These are phyloP conservation scores for Marchantia paleacea DNA, from an alignment of 225 moss, liverwort and hornwort species.

Conservation along the genomic window DNA sequence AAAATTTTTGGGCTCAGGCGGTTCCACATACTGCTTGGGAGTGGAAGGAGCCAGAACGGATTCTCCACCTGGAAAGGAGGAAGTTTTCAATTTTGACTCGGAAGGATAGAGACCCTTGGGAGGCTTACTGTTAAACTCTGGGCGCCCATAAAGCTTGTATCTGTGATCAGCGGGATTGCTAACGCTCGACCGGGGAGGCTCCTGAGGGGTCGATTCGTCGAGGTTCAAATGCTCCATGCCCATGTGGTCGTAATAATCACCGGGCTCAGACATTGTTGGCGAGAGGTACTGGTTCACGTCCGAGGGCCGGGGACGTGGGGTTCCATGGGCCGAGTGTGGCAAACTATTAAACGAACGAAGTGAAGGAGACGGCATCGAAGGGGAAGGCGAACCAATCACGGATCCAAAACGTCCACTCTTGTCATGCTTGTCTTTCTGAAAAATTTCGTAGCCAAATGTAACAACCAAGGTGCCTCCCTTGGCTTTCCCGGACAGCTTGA, in stretches of 20 bases:
- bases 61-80: conserved; percentile 13
- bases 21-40: conserved; percentile 40
- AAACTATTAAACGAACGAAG: conserved; percentile 65
- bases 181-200: neutral
- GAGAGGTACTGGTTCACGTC: conserved; percentile 52
- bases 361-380: conserved; percentile 57
- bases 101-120: conserved; percentile 29
- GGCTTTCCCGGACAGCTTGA: conserved; percentile 84
- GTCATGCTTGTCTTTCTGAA: conserved; percentile 52
- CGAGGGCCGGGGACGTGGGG: conserved; percentile 55
- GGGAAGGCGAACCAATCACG: conserved; percentile 40
- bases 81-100: conserved; percentile 27
- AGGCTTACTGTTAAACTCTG: conserved; percentile 30
- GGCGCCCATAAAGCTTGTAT: conserved; percentile 24
- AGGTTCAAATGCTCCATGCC: conserved; percentile 91
- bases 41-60: conserved; percentile 38
- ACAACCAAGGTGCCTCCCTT: conserved; percentile 82
- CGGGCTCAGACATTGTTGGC: conserved; percentile 74
- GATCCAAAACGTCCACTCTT: conserved; percentile 47
- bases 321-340: conserved; percentile 75
- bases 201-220: conserved; percentile 54
- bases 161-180: conserved; percentile 25
- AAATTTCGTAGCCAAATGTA: conserved; percentile 84
- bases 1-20: conserved; percentile 28
- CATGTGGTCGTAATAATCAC: conserved; percentile 59